Evolutionary conservation across 2,329 filamentous ascomycete genomes (phyloP).

Genomic region (Cordyceps farinosa): DNA sequence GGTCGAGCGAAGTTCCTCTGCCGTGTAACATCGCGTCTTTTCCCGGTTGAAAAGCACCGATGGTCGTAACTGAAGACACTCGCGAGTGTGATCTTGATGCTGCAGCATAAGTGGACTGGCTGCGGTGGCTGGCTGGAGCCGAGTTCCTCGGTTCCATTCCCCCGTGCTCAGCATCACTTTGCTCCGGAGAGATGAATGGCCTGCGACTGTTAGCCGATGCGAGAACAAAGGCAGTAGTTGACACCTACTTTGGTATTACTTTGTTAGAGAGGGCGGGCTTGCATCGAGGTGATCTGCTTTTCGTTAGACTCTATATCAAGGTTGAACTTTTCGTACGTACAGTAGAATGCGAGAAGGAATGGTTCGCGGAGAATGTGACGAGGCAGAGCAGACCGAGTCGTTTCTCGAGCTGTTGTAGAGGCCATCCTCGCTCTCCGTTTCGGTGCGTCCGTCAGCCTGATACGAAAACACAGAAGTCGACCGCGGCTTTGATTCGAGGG

Average conservation of each 20-base stretch:
- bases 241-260: conserved; percentile 8
- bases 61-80: conserved; percentile 52
- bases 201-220: conserved; percentile 20
- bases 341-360: background rate
- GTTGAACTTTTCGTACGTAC: background rate
- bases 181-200: conserved; percentile 32
- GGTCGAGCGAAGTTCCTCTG: background rate
- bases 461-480: conserved; percentile 4
- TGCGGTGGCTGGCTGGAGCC: conserved; percentile 49
- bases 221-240: background rate
- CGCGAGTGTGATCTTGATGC: conserved; percentile 48
- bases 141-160: conserved; percentile 34
- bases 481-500: conserved; percentile 1
- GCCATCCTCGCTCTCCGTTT: conserved; percentile 10
- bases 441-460: conserved; percentile 4
- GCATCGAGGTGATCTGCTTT: conserved; percentile 9
- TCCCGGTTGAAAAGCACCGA: conserved; percentile 37
- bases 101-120: conserved; percentile 47
- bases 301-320: background rate
- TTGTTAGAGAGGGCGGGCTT: background rate
- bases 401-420: conserved; percentile 10
- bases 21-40: conserved; percentile 22
- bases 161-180: conserved; percentile 11
- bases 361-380: conserved; percentile 5
- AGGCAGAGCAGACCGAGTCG: conserved; percentile 13